Conservation (phyloP, 2,329 filamentous ascomycete species). For the Madurella fahalii region DNA sequence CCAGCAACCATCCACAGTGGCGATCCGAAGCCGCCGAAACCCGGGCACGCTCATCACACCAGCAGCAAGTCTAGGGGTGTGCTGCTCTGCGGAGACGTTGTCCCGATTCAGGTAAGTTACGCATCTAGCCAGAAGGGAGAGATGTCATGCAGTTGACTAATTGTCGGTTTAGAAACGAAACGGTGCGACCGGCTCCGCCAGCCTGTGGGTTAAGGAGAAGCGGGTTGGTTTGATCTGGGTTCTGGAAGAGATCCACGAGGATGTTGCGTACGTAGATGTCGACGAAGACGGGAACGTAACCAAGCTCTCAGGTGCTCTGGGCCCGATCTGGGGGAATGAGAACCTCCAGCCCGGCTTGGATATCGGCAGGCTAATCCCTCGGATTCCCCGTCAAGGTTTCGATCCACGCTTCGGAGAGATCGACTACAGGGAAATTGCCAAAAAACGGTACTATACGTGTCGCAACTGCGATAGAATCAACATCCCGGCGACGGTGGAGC, state of each 20-base stretch:
- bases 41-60: conserved; percentile 58
- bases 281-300: conserved; percentile 74
- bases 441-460: conserved; percentile 78
- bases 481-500: conserved; percentile 79
- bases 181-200: conserved; percentile 84
- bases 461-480: conserved; percentile 71
- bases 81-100: conserved; percentile 92
- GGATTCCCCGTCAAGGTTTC: conserved; percentile 72
- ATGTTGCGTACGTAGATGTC: conserved; percentile 72
- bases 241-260: conserved; percentile 93
- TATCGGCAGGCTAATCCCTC: conserved; percentile 73
- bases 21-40: conserved; percentile 52
- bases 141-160: conserved; percentile 2
- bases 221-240: conserved; percentile 93
- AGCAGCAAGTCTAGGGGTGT: conserved; percentile 69
- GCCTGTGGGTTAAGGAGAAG: conserved; percentile 98
- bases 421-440: conserved; percentile 71
- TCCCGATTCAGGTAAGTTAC: conserved; percentile 63
- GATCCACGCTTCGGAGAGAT: conserved; percentile 66
- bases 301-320: conserved; percentile 68
- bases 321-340: conserved; percentile 79
- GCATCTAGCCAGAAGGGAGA: not conserved
- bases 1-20: conserved; percentile 62
- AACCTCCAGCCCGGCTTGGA: conserved; percentile 64
- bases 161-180: conserved; percentile 70